Base-by-base conservation (phyloP, 176 grass and related monocot genomes). In the Oryza punctata region DNA sequence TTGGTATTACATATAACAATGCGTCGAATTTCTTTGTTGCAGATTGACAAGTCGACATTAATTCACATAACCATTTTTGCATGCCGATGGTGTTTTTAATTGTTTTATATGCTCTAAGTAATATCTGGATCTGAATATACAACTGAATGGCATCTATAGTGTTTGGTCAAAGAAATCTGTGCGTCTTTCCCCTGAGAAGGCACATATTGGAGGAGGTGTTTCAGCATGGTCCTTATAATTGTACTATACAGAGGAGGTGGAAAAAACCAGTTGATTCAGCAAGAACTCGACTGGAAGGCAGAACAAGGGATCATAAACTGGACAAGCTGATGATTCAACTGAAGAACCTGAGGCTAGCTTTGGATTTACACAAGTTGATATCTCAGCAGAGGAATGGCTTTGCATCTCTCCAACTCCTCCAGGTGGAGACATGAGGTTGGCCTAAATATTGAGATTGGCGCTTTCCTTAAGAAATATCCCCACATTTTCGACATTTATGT, bases 401-500 rank as follows among this genome's bases (percentile, higher is more conserved):
- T 16, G 82, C 89, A 21, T 94, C 92, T 38, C 72, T 89, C 44
- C 84, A 91, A 49, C 84, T 94, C 18, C 45, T 75, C 83, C 2
- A 89, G 66, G 75, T 91, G 89, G 86, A 91, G 77, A 60, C 84
- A 82, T 63, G 87, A 89, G 63, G 47, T 85, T 7, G 81, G 87
- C 6, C 19, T 94, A 63, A 94, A 94, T 24, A 85, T 78, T 45
- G 81, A 78, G 27, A 83, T 89, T 2, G 84, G 84, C 9, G 78
- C 50, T 72, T 94, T 91, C 86, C 68, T 88, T 6, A 91, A 88
- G 69, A 91, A 94, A 63, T 89, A 85, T 54, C 87, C 89, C 69
- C 87, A 83, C 46, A 69, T 89, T 52, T 94, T 94, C 25, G 65
- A 94, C 77, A 44, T 87, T 11, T 94, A 82, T 14, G 19, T 65